Percentiles rank a stretch among this genome's conserved stretches.
Conservation (phyloP, 2,329 filamentous ascomycete species). For the Microdochium paspali region DNA sequence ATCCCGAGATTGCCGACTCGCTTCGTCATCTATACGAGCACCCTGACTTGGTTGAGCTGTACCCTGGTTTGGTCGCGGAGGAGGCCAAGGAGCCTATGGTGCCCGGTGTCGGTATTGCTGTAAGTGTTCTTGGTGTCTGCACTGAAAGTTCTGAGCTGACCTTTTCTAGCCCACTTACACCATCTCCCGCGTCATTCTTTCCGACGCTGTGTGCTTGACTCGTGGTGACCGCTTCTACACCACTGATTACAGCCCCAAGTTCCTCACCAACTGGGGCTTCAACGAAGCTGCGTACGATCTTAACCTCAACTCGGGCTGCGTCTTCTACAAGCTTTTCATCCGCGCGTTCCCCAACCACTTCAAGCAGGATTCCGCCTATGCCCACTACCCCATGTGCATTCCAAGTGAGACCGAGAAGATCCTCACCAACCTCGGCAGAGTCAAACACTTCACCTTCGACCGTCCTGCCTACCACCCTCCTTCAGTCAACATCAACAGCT, state of each 20-base stretch:
- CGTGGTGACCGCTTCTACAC: conserved; percentile 74
- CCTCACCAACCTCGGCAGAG: conserved; percentile 56
- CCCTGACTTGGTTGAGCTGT: conserved; percentile 72
- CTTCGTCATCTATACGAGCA: conserved; percentile 64
- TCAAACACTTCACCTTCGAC: conserved; percentile 60
- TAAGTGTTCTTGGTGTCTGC: conserved; percentile 6
- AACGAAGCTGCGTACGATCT: conserved; percentile 65
- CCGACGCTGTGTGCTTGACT: conserved; percentile 70
- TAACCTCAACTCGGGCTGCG: conserved; percentile 68
- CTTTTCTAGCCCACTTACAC: conserved; percentile 53
- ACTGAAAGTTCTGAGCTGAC: conserved; percentile 4
- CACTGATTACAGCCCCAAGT: conserved; percentile 62
- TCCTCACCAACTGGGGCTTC: conserved; percentile 79
- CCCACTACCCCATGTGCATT: conserved; percentile 61
- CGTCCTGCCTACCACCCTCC: conserved; percentile 43
- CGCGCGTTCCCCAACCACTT: conserved; percentile 76
- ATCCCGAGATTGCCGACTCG: conserved; percentile 58
- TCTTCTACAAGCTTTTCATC: conserved; percentile 77
- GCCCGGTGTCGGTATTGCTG: conserved; percentile 62
- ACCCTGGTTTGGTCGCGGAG: conserved; percentile 69
- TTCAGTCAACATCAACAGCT: conserved; percentile 48
- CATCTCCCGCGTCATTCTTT: conserved; percentile 66
- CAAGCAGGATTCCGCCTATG: conserved; percentile 68
- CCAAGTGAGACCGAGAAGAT: conserved; percentile 66
- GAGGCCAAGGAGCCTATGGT: conserved; percentile 66